Base-by-base conservation (phyloP, 768 basidiomycete genomes). In the Lactarius hatsudake region DNA sequence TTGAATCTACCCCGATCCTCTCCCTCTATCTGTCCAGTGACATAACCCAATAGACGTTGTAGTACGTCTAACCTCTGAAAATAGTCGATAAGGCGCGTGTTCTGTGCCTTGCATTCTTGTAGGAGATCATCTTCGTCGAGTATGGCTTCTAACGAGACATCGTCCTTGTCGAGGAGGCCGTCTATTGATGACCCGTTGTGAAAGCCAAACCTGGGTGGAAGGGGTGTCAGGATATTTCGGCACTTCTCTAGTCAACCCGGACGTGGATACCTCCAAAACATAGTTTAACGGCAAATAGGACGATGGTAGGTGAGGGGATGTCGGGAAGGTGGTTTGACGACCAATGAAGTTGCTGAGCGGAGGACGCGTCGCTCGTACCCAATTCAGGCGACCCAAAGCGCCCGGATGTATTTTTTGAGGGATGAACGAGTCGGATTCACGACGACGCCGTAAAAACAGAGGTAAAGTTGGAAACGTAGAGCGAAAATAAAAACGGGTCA, bases 91-190 rank as follows among this genome's bases (percentile, higher is more conserved):
- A 96, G 86, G 65, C 91, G 81, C 48, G 90, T 90, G 74, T 98
- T 98, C 78, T 96, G 91, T 1, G 90, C 83, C 78, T 98, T 98
- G 85, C 94, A 94, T 78, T 98, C 96, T 77, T 93, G 91, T 63
- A 98, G 80, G 55, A 98, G 82, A 76, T 98, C 95, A 74, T 93
- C 90, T 78, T 97, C 94, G 79, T 94, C 94, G 63, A 98, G 83
- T 67, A 98, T 88, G 51, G 92, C 88, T 76, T 97, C 95, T 51
- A 98, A 86, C 59, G 88, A 84, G 70, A 93, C 88, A 74, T 93
- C 91, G 72, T 94, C 93, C 80, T 93, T 89, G 83, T 93, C 90
- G 68, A 97, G 85, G 66, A 97, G 84, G 73, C 85, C 85, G 84
- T 97, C 94, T 78, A 97, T 93, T 67, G 89, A 83, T 63, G 92